A percentile compares a stretch with the other conserved stretches of the same genome.
Evolutionary conservation across 805 yeast species (phyloP).

Genomic region (Spathaspora passalidarum): DNA sequence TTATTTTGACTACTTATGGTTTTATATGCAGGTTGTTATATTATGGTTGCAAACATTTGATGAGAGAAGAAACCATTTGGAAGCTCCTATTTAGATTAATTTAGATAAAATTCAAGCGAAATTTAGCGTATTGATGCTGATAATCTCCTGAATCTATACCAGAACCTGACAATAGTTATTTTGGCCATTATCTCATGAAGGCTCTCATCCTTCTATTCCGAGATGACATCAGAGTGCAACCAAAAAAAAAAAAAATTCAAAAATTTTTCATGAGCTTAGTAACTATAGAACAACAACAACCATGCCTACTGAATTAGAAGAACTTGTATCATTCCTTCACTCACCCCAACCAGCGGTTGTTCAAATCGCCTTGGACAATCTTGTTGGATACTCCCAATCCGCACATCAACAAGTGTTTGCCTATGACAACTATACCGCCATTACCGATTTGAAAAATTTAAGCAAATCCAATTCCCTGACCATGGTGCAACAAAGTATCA

Average conservation of each 20-base stretch:
- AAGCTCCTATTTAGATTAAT: too few species aligned
- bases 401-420: constrained; percentile 63
- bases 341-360: constrained; percentile 76
- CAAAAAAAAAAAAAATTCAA: constrained; percentile 4
- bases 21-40: too few species aligned
- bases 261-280: constrained; percentile 1
- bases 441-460: constrained; percentile 65
- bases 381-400: constrained; percentile 79
- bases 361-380: constrained; percentile 79
- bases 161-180: too few species aligned
- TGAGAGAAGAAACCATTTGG: too few species aligned
- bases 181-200: too few species aligned
- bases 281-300: not conserved
- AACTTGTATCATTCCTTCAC: constrained; percentile 75
- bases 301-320: constrained; percentile 47
- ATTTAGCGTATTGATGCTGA: too few species aligned
- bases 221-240: constrained; percentile 1
- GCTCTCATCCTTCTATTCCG: too few species aligned
- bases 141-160: too few species aligned
- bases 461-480: constrained; percentile 44
- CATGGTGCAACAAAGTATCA: constrained; percentile 63
- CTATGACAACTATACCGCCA: constrained; percentile 65
- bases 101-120: too few species aligned
- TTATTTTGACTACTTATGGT: too few species aligned
- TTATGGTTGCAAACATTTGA: too few species aligned